phyloP scores from a whole-genome alignment of 805 yeast species.

The Blastobotrys americana region DNA sequence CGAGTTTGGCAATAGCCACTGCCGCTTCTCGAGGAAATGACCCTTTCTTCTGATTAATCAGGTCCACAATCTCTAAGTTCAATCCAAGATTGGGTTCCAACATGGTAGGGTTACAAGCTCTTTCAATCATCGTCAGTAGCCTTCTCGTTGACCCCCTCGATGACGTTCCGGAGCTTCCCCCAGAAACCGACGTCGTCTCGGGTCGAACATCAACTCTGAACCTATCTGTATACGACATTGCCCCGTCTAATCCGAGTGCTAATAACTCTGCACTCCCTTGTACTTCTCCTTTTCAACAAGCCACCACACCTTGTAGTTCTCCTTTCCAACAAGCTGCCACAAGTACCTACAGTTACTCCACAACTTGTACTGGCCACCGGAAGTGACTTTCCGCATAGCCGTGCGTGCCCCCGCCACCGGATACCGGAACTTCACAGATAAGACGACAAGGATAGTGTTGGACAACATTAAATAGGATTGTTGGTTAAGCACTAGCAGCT shows the following conservation, averaged over 20 bases:
- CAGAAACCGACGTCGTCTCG: constrained; percentile 5
- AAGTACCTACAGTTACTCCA: no score
- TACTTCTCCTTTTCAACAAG: not conserved
- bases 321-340: not conserved
- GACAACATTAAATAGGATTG: no score
- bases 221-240: constrained; percentile 27
- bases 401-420: no score
- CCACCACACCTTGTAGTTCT: not conserved
- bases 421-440: no score
- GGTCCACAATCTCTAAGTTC: constrained; percentile 88
- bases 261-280: not conserved
- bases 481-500: no score
- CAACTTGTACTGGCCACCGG: no score
- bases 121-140: constrained; percentile 35
- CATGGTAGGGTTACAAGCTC: constrained; percentile 81
- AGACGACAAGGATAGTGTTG: no score
- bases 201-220: constrained; percentile 23
- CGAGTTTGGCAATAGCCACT: constrained; percentile 68
- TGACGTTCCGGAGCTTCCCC: constrained; percentile 4
- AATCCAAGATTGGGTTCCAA: constrained; percentile 81
- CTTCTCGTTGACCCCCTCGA: constrained; percentile 7
- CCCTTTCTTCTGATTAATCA: constrained; percentile 88
- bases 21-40: constrained; percentile 89
- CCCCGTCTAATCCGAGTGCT: not conserved
- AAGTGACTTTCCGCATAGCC: no score